A percentile compares a stretch with the other conserved stretches of the same genome.
phyloP scores from a whole-genome alignment of 202 grass and related monocot species.

The Elaeis oleifera region DNA sequence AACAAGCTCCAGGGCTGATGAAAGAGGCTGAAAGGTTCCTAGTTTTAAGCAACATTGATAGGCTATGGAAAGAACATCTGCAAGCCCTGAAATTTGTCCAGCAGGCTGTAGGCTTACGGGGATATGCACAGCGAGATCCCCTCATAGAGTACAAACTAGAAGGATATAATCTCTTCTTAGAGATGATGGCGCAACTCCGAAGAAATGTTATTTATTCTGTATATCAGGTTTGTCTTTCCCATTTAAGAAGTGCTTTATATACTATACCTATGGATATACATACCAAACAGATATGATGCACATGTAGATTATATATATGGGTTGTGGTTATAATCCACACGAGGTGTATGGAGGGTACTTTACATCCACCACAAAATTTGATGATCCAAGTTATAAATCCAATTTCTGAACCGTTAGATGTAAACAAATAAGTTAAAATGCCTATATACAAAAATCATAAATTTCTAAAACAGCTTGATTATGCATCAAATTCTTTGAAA shows the following conservation, averaged over 20 bases:
- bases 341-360: too few species aligned
- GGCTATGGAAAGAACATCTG: constrained; percentile 95
- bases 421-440: too few species aligned
- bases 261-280: too few species aligned
- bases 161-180: constrained; percentile 97
- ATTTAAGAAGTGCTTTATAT: not conserved
- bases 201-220: constrained; percentile 97
- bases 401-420: too few species aligned
- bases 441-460: too few species aligned
- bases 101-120: constrained; percentile 94
- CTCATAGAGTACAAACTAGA: constrained; percentile 97
- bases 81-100: constrained; percentile 95
- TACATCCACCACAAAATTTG: too few species aligned
- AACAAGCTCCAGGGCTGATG: constrained; percentile 85
- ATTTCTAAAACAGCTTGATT: too few species aligned
- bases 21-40: constrained; percentile 89
- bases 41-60: constrained; percentile 96
- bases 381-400: too few species aligned
- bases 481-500: too few species aligned
- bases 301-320: too few species aligned
- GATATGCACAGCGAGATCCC: constrained; percentile 93
- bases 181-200: constrained; percentile 98
- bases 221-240: constrained; percentile 61
- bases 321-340: too few species aligned
- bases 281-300: too few species aligned